A percentile compares a stretch with the other conserved stretches of the same genome.
Evolutionary conservation across 2,329 filamentous ascomycete genomes (phyloP).

Genomic region (Claviceps humidiphila): DNA sequence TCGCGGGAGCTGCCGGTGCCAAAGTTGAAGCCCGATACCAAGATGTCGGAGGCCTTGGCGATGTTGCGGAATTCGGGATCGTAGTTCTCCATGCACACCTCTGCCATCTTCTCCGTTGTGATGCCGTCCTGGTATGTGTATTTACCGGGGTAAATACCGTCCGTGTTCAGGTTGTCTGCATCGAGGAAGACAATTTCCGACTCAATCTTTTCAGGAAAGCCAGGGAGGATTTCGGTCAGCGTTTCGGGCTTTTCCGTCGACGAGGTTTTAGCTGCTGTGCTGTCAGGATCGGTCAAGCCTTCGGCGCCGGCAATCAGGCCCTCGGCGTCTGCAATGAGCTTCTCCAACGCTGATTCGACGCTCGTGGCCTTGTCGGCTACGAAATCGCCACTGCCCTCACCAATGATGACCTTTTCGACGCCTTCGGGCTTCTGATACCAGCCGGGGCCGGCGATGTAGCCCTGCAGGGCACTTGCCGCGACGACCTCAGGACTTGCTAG

Average conservation of each 20-base stretch:
- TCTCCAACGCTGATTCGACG: conserved; percentile 58
- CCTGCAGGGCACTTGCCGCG: conserved; percentile 69
- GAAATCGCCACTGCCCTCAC: conserved; percentile 54
- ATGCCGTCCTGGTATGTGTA: conserved; percentile 88
- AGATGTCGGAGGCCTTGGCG: conserved; percentile 59
- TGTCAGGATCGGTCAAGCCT: conserved; percentile 21
- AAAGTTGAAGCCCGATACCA: conserved; percentile 82
- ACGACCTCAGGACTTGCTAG: conserved; percentile 67
- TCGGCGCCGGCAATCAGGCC: conserved; percentile 42
- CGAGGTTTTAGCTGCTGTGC: not conserved
- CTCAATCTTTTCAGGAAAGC: not conserved
- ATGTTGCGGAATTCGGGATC: conserved; percentile 55
- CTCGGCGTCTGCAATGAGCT: conserved; percentile 57
- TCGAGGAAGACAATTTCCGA: conserved; percentile 1
- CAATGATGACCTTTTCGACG: conserved; percentile 52
- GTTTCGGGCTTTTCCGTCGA: not conserved
- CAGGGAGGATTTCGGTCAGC: conserved; percentile 8
- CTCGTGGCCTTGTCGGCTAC: conserved; percentile 33
- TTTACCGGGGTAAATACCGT: conserved; percentile 30
- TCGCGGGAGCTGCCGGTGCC: conserved; percentile 61
- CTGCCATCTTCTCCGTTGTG: conserved; percentile 63
- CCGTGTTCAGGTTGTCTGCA: not conserved
- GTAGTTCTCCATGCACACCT: conserved; percentile 91
- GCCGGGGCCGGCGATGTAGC: conserved; percentile 62
- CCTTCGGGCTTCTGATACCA: conserved; percentile 62